These are phyloP conservation scores for Oryza brachyantha DNA, from an alignment of 176 grass and related monocot species.

Conservation along the genomic window DNA sequence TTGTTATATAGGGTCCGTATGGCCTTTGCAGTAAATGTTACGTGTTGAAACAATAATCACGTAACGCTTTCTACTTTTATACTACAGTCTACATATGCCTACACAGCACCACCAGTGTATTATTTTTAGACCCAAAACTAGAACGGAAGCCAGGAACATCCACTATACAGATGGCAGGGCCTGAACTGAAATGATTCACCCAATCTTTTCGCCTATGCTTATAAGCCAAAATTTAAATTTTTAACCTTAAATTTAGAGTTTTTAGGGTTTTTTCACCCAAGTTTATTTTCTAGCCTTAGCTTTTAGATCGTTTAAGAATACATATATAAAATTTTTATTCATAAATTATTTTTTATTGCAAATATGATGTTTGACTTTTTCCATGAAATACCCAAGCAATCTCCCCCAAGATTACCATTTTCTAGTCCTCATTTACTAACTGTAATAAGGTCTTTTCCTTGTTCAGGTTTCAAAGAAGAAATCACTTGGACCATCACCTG, in stretches of 20 bases:
- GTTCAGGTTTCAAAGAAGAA: constrained; percentile 44
- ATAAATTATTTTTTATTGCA: too few relatives aligned
- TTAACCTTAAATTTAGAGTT: too few relatives aligned
- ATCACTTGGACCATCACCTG: constrained; percentile 31
- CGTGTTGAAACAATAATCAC: neutral
- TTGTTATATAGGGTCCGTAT: neutral
- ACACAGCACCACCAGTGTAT: neutral
- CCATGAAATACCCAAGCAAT: too few relatives aligned
- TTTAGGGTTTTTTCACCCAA: too few relatives aligned
- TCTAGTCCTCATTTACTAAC: neutral
- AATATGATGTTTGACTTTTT: too few relatives aligned
- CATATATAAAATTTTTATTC: too few relatives aligned
- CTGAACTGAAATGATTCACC: neutral
- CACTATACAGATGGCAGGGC: neutral
- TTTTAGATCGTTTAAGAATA: too few relatives aligned
- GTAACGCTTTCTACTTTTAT: constrained; percentile 1
- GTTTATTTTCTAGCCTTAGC: too few relatives aligned
- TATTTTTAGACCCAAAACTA: neutral
- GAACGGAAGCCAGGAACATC: neutral
- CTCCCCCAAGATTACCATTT: too few relatives aligned
- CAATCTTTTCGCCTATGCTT: too few relatives aligned
- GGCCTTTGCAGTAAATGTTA: neutral
- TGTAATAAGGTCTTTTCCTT: constrained; percentile 6
- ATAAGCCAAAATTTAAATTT: too few relatives aligned
- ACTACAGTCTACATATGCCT: neutral